Percentiles rank a stretch among this genome's conserved stretches.
Conservation (phyloP, 805 yeast species). For the Candida coquimbonensis region DNA sequence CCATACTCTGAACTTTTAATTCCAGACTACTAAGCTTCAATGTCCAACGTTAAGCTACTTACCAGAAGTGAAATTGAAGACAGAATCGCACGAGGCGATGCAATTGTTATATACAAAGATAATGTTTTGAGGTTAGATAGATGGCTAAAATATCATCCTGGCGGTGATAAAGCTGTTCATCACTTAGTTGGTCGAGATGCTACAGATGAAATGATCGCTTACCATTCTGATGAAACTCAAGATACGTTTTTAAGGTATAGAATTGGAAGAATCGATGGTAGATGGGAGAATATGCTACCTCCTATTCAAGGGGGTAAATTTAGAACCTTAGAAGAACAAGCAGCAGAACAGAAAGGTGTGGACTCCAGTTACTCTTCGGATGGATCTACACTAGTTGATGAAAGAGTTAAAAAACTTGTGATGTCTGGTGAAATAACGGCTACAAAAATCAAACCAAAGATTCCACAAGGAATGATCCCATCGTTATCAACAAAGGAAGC, state of each 20-base stretch:
- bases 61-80: slow-evolving; percentile 44
- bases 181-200: slow-evolving; percentile 90
- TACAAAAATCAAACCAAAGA: slow-evolving; percentile 39
- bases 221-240: slow-evolving; percentile 59
- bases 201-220: slow-evolving; percentile 84
- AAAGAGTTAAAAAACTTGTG: background rate
- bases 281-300: slow-evolving; percentile 74
- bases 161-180: slow-evolving; percentile 77
- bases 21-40: background rate
- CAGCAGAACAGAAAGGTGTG: background rate
- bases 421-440: slow-evolving; percentile 35
- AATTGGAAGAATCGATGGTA: slow-evolving; percentile 55
- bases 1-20: background rate
- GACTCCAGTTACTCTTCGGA: background rate
- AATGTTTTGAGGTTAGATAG: slow-evolving; percentile 55
- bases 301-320: slow-evolving; percentile 80
- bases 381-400: slow-evolving; percentile 6
- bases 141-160: slow-evolving; percentile 79
- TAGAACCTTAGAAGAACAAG: slow-evolving; percentile 26
- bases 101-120: slow-evolving; percentile 59
- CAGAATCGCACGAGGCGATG: slow-evolving; percentile 59
- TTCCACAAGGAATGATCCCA: slow-evolving; percentile 42
- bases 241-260: slow-evolving; percentile 45
- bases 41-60: slow-evolving; percentile 22
- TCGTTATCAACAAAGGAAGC: slow-evolving; percentile 29